These are phyloP conservation scores for Trichoderma afroharzianum DNA, from an alignment of 2,329 filamentous ascomycete species.

Conservation along the genomic window DNA sequence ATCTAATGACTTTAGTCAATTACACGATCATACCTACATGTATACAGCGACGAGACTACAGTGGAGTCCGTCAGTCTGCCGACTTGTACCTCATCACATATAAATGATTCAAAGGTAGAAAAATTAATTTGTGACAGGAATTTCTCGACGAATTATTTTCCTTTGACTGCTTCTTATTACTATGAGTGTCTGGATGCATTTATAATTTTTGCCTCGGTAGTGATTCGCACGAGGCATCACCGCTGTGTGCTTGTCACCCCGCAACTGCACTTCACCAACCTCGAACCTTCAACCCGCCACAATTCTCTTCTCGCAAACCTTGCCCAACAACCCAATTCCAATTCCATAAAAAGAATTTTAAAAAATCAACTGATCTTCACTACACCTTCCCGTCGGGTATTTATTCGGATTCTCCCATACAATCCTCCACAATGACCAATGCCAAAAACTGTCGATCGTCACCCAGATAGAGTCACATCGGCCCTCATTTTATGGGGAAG, in stretches of 20 bases:
- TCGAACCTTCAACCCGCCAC: neutral
- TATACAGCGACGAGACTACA: neutral
- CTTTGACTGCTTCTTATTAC: neutral
- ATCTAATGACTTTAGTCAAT: neutral
- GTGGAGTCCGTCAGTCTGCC: neutral
- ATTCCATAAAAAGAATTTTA: neutral
- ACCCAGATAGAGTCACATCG: conserved; percentile 8
- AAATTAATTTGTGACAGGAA: neutral
- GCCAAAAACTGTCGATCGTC: conserved; percentile 4
- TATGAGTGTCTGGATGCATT: neutral
- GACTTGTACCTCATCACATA: neutral
- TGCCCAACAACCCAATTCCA: neutral
- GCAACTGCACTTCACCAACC: neutral
- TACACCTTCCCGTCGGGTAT: conserved; percentile 16
- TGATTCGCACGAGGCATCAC: neutral
- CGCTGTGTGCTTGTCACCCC: neutral
- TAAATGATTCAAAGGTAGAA: neutral
- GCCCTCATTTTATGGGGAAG: conserved; percentile 8
- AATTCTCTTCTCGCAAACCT: neutral
- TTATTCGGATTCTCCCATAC: conserved; percentile 2
- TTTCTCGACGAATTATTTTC: fast-evolving
- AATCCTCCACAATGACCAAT: neutral
- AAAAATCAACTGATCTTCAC: neutral
- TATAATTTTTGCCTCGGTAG: neutral
- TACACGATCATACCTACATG: neutral